Percentiles rank a stretch among this genome's conserved stretches.
phyloP scores from a whole-genome alignment of 192 early-diverging fungal genomes.

The Backusella liffmaniae region DNA sequence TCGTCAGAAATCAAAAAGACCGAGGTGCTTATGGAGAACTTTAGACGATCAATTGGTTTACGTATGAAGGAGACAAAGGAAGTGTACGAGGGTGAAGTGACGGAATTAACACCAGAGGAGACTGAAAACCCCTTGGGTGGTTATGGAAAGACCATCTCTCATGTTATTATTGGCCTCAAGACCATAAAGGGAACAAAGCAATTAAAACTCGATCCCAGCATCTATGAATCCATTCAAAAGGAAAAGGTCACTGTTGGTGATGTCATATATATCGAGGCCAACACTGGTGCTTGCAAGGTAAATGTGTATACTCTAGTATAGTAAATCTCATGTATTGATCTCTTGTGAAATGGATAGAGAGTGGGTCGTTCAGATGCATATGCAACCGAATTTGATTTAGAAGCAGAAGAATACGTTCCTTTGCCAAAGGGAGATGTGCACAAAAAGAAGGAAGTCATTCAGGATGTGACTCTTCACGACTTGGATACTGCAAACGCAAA shows the following conservation, averaged over 20 bases:
- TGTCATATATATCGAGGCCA: conserved; percentile 98
- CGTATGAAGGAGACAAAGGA: conserved; percentile 99
- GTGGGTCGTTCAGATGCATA: conserved; percentile 97
- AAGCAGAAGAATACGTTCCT: conserved; percentile 97
- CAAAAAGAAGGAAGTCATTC: conserved; percentile 98
- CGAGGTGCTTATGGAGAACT: conserved; percentile 99
- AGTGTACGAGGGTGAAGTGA: conserved; percentile 99
- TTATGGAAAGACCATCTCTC: conserved; percentile 94
- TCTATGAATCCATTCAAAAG: conserved; percentile 96
- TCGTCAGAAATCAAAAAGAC: conserved; percentile 99
- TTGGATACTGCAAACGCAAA: conserved; percentile 95
- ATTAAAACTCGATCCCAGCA: conserved; percentile 94
- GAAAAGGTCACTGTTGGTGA: conserved; percentile 96
- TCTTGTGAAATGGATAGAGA: conserved; percentile 50
- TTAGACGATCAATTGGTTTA: conserved; percentile 93
- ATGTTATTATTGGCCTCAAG: conserved; percentile 95
- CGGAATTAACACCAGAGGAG: conserved; percentile 95
- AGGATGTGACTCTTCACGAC: conserved; percentile 97
- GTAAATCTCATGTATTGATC: neutral
- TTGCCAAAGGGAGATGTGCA: conserved; percentile 98
- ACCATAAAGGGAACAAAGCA: conserved; percentile 99
- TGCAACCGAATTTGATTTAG: conserved; percentile 98
- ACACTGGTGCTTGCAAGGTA: conserved; percentile 94
- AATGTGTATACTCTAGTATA: neutral
- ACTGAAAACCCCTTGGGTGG: conserved; percentile 98